Evolutionary conservation across 441 rosid genomes (phyloP).

Genomic region (Mallotus japonicus): DNA sequence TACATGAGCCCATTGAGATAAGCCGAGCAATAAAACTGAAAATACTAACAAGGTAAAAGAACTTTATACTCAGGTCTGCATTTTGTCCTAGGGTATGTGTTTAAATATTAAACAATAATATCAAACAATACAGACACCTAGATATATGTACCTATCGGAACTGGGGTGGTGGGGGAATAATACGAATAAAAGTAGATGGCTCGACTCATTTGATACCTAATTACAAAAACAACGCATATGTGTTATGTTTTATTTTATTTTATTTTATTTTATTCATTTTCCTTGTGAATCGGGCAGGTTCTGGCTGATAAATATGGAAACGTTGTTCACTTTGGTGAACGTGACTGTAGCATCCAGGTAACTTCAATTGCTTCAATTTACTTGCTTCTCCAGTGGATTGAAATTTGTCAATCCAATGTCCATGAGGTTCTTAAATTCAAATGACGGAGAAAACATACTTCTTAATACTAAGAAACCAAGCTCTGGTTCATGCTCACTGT

Average conservation of each 20-base stretch:
- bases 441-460: not conserved
- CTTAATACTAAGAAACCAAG: not conserved
- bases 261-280: not conserved
- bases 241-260: too few relatives aligned
- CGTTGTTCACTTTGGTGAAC: conserved; percentile 97
- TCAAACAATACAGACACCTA: not conserved
- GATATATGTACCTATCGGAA: not conserved
- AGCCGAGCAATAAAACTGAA: not conserved
- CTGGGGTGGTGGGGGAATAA: too few relatives aligned
- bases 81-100: not conserved
- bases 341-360: conserved; percentile 99
- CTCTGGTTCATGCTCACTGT: too few relatives aligned
- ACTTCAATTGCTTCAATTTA: conserved; percentile 6
- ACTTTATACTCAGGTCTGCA: not conserved
- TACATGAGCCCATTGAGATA: not conserved
- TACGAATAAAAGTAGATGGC: not conserved
- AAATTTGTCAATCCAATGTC: not conserved
- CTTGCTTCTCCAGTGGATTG: not conserved
- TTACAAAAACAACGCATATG: not conserved
- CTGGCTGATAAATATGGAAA: conserved; percentile 93
- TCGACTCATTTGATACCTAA: not conserved
- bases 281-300: conserved; percentile 47
- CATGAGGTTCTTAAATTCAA: not conserved
- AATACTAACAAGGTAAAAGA: not conserved
- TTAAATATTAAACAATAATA: not conserved